These are phyloP conservation scores for thale cress (Arabidopsis thaliana) DNA, from an alignment of 345 rosid genomes.

Conservation along the genomic window DNA sequence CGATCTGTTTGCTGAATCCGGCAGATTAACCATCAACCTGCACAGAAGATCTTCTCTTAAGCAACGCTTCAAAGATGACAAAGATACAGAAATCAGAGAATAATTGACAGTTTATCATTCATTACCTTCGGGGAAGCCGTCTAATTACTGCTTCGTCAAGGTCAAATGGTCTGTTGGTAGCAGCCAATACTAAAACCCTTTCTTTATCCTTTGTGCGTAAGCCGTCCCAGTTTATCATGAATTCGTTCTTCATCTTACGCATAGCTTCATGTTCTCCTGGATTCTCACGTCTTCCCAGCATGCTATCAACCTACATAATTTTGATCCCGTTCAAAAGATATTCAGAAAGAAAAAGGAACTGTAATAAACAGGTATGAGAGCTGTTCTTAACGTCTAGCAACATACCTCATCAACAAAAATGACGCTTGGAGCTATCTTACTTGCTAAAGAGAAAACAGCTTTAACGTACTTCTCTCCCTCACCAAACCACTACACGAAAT, in stretches of 20 bases:
- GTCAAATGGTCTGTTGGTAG: constrained; percentile 95
- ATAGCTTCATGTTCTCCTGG: constrained; percentile 99
- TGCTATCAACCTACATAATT: constrained; percentile 83
- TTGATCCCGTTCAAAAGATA: background rate
- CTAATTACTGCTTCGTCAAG: constrained; percentile 98
- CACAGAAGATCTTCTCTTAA: constrained; percentile 10
- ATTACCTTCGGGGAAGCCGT: constrained; percentile 88
- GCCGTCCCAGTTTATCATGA: constrained; percentile 99
- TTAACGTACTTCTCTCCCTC: constrained; percentile 99
- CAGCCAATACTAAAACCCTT: constrained; percentile 89
- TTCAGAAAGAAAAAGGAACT: constrained; percentile 1
- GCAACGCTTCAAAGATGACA: background rate
- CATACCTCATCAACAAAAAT: constrained; percentile 96
- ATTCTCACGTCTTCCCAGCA: constrained; percentile 96
- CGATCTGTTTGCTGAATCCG: constrained; percentile 79
- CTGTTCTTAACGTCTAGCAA: constrained; percentile 1
- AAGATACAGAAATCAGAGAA: background rate
- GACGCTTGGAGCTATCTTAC: constrained; percentile 98
- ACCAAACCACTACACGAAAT: constrained; percentile 90
- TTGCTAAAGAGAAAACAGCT: constrained; percentile 97
- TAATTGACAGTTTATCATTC: background rate
- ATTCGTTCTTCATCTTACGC: constrained; percentile 99
- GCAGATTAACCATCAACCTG: constrained; percentile 97
- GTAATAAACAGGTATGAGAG: background rate
- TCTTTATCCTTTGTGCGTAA: constrained; percentile 95